Percentiles rank a stretch among this genome's conserved stretches.
Evolutionary conservation across 257 asterid genomes (phyloP).

Genomic region (Ilex asprella): DNA sequence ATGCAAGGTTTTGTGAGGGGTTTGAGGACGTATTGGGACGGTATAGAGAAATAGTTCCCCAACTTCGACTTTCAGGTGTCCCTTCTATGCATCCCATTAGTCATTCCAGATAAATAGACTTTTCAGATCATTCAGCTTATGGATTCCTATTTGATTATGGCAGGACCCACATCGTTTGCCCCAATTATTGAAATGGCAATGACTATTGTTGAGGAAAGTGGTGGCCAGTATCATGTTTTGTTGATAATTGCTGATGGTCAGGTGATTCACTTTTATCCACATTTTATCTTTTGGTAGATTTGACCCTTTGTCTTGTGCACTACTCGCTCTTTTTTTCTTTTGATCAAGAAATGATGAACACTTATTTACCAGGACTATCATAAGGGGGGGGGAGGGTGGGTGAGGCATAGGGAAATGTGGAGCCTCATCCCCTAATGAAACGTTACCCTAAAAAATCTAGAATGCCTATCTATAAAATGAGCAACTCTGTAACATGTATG

Average conservation of each 20-base stretch:
- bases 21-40: conserved; percentile 35
- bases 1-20: conserved; percentile 41
- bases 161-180: conserved; percentile 48
- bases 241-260: conserved; percentile 58
- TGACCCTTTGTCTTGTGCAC: not conserved
- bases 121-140: not conserved
- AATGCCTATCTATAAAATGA: too few relatives aligned
- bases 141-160: not conserved
- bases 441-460: too few relatives aligned
- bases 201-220: conserved; percentile 39
- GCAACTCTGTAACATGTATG: too few relatives aligned
- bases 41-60: conserved; percentile 36
- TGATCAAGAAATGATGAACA: too few relatives aligned
- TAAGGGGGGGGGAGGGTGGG: too few relatives aligned
- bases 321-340: too few relatives aligned
- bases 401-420: too few relatives aligned
- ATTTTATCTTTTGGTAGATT: not conserved
- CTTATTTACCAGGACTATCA: too few relatives aligned
- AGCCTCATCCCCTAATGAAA: too few relatives aligned
- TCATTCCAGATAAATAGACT: not conserved
- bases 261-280: conserved; percentile 13
- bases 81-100: not conserved
- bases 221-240: conserved; percentile 55
- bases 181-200: conserved; percentile 51
- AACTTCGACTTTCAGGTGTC: conserved; percentile 34